Base-by-base conservation (phyloP, 352 stramenopile genomes). In the Globisporangium lucens region DNA sequence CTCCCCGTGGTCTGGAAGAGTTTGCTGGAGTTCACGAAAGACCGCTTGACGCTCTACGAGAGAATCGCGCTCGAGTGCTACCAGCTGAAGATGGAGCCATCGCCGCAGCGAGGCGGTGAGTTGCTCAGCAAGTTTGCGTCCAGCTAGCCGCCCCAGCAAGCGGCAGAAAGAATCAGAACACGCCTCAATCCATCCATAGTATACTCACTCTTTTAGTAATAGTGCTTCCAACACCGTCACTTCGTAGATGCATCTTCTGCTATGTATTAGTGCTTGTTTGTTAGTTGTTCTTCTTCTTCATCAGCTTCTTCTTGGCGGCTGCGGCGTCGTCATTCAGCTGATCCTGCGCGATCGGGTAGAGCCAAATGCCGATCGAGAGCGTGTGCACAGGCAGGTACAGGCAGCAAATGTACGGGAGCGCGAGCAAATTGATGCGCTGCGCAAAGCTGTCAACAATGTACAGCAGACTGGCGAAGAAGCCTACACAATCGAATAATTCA, bases 361-460 rank as follows among this genome's bases (percentile, higher is more conserved):
- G 17, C 74, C 72, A 89, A 55, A 93, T 74, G 13, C 59, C 75
- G 7, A 91, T 27, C 4, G 82, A 84, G 12, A 95, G 70, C 2
- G 79, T 89, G 69, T 95, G 85, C 4, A 90, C 74, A 2, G 80
- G 75, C 9, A 91, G 49, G 73, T 95, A 92, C 8, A 95, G 71
- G 35, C 75, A 85, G 57, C 75, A 91, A 30, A 85, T 38, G 62
- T 94, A 94, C 8, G 83, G 78, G 27, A 94, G 65, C 20, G 79
- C 78, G 6, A 95, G 63, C 56, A 89, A 47, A 51, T 91, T 90
- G 63, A 75, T 76, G 56, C 74, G 71, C 29, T 71, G 71, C 36
- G 70, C 61, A 67, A 90, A 92, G 66, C 80, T 80, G 29, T 83
- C 58, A n/a, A 84, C 75, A 27, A 77, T 52, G 61, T 79, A 82